Percentiles rank a stretch among this genome's conserved stretches.
Evolutionary conservation across 805 yeast species (phyloP).

Genomic region (Ogataea glucozyma): DNA sequence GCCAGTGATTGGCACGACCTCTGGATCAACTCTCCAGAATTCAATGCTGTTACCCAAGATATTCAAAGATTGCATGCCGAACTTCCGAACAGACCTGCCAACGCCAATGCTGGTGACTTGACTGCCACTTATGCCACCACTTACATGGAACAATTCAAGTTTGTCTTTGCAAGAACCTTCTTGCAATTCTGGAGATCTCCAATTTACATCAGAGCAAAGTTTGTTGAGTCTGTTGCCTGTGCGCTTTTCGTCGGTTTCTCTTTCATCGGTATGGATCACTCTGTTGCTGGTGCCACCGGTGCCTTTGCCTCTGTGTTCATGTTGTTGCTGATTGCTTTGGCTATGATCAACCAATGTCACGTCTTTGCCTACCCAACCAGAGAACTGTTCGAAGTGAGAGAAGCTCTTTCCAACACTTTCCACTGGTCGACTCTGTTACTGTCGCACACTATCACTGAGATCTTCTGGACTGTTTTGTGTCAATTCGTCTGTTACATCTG

Average conservation of each 20-base stretch:
- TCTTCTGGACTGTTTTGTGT: slow-evolving; percentile 56
- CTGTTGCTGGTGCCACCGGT: slow-evolving; percentile 57
- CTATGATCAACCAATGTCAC: slow-evolving; percentile 65
- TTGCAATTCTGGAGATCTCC: slow-evolving; percentile 54
- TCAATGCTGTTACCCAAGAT: slow-evolving; percentile 30
- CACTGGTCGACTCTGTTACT: slow-evolving; percentile 64
- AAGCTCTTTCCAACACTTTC: slow-evolving; percentile 67
- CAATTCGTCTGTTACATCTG: slow-evolving; percentile 51
- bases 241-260: slow-evolving; percentile 55
- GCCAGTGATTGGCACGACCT: slow-evolving; percentile 62
- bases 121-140: slow-evolving; percentile 45
- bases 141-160: slow-evolving; percentile 40
- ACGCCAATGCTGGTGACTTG: slow-evolving; percentile 28
- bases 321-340: slow-evolving; percentile 59
- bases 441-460: slow-evolving; percentile 55
- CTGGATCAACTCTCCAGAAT: slow-evolving; percentile 50
- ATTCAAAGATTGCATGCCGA: slow-evolving; percentile 35
- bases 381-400: slow-evolving; percentile 68
- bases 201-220: slow-evolving; percentile 50
- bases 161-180: slow-evolving; percentile 41
- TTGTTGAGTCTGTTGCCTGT: slow-evolving; percentile 43
- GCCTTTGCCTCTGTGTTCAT: slow-evolving; percentile 53
- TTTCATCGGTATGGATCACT: slow-evolving; percentile 57
- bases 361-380: slow-evolving; percentile 57
- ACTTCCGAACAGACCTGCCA: slow-evolving; percentile 30